Evolutionary conservation across 2,329 filamentous ascomycete genomes (phyloP).

Genomic region (Alternaria metachromatica): DNA sequence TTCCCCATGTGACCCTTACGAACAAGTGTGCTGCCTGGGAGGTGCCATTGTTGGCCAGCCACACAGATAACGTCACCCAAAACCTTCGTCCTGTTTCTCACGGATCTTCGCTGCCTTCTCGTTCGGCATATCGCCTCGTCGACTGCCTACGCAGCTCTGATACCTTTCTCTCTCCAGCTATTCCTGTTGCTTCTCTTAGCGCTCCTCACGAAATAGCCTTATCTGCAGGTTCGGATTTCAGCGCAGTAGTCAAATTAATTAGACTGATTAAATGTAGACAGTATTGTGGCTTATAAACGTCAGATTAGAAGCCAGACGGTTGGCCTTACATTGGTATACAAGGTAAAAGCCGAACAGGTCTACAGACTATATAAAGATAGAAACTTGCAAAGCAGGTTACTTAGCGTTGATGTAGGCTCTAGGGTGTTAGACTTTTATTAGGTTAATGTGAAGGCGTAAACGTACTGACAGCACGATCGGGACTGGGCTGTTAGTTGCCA

Average conservation of each 20-base stretch:
- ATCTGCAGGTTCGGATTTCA: background rate
- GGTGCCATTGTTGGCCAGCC: background rate
- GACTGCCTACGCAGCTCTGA: background rate
- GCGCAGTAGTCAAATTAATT: background rate
- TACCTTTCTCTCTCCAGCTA: background rate
- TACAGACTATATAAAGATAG: background rate
- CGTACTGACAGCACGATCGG: background rate
- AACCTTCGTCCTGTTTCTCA: background rate
- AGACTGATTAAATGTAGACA: background rate
- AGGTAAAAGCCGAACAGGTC: background rate
- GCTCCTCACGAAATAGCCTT: background rate
- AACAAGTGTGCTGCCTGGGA: background rate
- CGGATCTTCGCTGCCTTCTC: background rate
- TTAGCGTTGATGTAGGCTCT: background rate
- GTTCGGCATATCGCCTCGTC: background rate
- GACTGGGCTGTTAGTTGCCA: background rate
- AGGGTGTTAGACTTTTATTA: background rate
- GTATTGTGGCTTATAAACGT: background rate
- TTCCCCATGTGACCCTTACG: background rate
- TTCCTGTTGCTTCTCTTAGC: background rate
- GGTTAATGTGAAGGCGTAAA: background rate
- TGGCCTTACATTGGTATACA: background rate
- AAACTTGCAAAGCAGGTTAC: background rate
- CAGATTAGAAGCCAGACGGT: background rate
- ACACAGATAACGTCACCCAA: background rate